Base-by-base conservation (phyloP, 2,329 filamentous ascomycete species). In the Fusarium brachygibbosum region DNA sequence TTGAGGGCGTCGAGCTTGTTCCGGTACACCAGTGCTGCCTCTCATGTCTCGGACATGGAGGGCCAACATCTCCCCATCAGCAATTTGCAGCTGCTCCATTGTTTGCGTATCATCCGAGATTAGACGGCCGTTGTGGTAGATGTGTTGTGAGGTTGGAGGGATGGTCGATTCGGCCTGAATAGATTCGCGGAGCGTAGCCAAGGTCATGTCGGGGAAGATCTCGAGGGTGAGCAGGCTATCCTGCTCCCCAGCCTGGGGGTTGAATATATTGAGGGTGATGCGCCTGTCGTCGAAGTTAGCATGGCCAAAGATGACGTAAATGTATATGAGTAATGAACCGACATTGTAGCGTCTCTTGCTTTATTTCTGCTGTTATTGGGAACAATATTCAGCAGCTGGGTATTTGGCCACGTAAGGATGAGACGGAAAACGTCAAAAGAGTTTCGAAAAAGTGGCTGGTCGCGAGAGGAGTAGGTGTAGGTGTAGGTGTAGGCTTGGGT, bases 31-130 rank as follows among this genome's bases (percentile, higher is more conserved):
- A 35, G 82, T 82, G 74, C 77, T 84, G 68, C 83, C 84, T 70
- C 82, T 82, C 81, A 85, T 86, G 71, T 88, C 85, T 65, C 88
- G 81, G 63, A 97, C 91, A 77, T 97, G 92, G 72, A 98, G 87
- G 31, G 92, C 93, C 69, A 99, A 84, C 92, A 99, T 94, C 76
- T 98, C 96, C 57, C 93, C 93, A 81, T 98, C 93, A 49, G 85
- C 88, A 74, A 99, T 91, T 41, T 91, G 87, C 32, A 94, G 87
- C 74, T 95, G 87, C 71, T 94, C 88, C 76, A 99, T 87, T 5
- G 94, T 97, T 79, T 94, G 91, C 61, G 86, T 81, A 74, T 94
- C 91, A 80, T 94, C 90, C 71, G 84, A 86, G 57, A 99, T 88
- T 41, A 94, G 87, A 70, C 89, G 88, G 70, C 95, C 96, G 79